Evolutionary conservation across 345 rosid genomes (phyloP).

Genomic region (Ceriops tagal): DNA sequence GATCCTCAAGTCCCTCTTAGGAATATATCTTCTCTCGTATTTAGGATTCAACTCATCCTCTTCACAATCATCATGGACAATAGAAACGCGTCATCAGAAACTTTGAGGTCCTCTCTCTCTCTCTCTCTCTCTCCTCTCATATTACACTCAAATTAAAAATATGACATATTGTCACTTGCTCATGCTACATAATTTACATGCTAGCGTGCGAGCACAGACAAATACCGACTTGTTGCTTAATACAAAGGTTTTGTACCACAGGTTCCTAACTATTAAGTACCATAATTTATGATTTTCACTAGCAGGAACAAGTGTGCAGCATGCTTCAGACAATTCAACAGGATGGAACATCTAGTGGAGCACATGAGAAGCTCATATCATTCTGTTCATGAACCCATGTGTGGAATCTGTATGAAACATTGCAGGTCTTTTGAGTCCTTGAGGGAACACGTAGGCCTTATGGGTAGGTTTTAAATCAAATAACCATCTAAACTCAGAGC

Average conservation of each 20-base stretch:
- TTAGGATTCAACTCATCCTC: background rate
- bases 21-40: background rate
- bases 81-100: slow-evolving; percentile 41
- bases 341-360: slow-evolving; percentile 79
- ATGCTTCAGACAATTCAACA: slow-evolving; percentile 88
- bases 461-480: background rate
- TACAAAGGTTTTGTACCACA: no score
- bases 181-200: background rate
- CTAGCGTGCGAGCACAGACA: no score
- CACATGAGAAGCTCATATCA: slow-evolving; percentile 83
- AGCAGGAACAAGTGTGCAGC: slow-evolving; percentile 90
- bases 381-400: slow-evolving; percentile 81
- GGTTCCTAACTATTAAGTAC: background rate
- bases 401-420: slow-evolving; percentile 76
- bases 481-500: background rate
- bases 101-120: slow-evolving; percentile 31
- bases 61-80: slow-evolving; percentile 29
- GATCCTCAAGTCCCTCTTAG: slow-evolving; percentile 19
- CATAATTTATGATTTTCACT: background rate
- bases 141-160: background rate
- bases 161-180: background rate
- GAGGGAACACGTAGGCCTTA: slow-evolving; percentile 51
- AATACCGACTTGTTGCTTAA: no score
- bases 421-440: slow-evolving; percentile 92
- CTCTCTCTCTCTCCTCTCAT: background rate